phyloP scores from a whole-genome alignment of 2,329 filamentous ascomycete species.

The Thelonectria discophora region DNA sequence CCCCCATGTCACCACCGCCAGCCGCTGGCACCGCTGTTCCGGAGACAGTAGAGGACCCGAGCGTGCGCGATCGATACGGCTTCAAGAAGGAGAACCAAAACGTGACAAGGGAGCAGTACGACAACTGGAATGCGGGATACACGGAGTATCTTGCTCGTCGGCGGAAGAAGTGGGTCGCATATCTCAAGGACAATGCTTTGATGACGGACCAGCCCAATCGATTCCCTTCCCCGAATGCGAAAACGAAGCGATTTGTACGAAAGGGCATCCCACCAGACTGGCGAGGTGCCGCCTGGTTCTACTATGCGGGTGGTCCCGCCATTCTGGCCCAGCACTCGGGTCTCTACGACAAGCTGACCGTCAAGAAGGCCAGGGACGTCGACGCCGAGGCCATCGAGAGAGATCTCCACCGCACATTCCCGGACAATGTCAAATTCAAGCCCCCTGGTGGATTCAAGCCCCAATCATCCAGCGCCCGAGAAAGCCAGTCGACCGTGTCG shows the following conservation, averaged over 20 bases:
- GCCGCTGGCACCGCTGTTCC: slow-evolving; percentile 39
- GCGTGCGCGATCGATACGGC: slow-evolving; percentile 81
- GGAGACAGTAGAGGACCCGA: slow-evolving; percentile 57
- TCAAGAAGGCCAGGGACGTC: slow-evolving; percentile 70
- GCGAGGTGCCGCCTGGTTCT: slow-evolving; percentile 97
- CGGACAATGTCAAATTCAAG: slow-evolving; percentile 92
- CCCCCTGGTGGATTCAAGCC: slow-evolving; percentile 56
- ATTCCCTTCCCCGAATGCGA: slow-evolving; percentile 82
- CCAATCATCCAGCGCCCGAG: slow-evolving; percentile 44
- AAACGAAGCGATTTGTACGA: slow-evolving; percentile 88
- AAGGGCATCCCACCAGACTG: slow-evolving; percentile 95
- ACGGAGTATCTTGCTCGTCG: slow-evolving; percentile 77
- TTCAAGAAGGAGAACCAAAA: slow-evolving; percentile 90
- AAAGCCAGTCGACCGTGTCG: slow-evolving; percentile 51
- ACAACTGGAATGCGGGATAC: slow-evolving; percentile 82
- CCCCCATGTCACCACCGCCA: slow-evolving; percentile 31
- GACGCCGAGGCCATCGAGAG: slow-evolving; percentile 93
- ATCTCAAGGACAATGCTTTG: slow-evolving; percentile 80
- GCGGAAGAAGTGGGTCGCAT: slow-evolving; percentile 80
- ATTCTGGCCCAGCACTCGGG: slow-evolving; percentile 79
- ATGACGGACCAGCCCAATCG: slow-evolving; percentile 75
- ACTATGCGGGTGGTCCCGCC: slow-evolving; percentile 87
- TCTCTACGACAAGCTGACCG: slow-evolving; percentile 76
- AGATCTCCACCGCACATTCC: slow-evolving; percentile 92
- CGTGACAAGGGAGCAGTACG: slow-evolving; percentile 79